A percentile compares a stretch with the other conserved stretches of the same genome.
Evolutionary conservation across 805 yeast species (phyloP).

Genomic region (Barnettozyma botsteinii): DNA sequence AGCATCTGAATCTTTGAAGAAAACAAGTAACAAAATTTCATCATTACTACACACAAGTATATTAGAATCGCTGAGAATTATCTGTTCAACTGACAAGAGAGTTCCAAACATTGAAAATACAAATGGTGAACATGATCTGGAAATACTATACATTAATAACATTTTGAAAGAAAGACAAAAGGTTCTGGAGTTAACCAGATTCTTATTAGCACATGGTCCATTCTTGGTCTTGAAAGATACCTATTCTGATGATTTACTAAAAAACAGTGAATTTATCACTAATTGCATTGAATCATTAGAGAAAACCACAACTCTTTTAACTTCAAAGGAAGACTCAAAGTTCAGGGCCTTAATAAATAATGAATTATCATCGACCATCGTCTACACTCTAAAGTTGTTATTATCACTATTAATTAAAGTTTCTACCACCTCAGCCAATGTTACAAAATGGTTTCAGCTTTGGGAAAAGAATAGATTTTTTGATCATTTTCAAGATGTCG

Average conservation of each 20-base stretch:
- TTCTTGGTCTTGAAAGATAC: slow-evolving; percentile 22
- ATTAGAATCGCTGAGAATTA: slow-evolving; percentile 44
- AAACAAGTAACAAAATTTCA: slow-evolving; percentile 37
- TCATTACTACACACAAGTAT: slow-evolving; percentile 34
- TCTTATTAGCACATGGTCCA: slow-evolving; percentile 23
- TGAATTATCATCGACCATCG: slow-evolving; percentile 32
- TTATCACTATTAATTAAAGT: slow-evolving; percentile 37
- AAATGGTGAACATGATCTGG: slow-evolving; percentile 9
- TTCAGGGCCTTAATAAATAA: slow-evolving; percentile 15
- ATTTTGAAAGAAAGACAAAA: slow-evolving; percentile 48
- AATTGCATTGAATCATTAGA: slow-evolving; percentile 19
- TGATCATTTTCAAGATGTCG: slow-evolving; percentile 10
- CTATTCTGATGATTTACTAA: slow-evolving; percentile 17
- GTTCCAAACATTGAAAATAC: slow-evolving; percentile 26
- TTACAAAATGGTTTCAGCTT: slow-evolving; percentile 50
- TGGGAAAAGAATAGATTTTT: slow-evolving; percentile 32
- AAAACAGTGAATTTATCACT: slow-evolving; percentile 21
- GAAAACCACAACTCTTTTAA: slow-evolving; percentile 1
- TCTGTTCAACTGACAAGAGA: slow-evolving; percentile 34
- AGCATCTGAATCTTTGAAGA: slow-evolving; percentile 29
- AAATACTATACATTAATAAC: slow-evolving; percentile 29
- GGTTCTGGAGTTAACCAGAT: slow-evolving; percentile 36
- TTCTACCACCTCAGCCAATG: slow-evolving; percentile 29
- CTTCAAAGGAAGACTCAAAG: slow-evolving; percentile 10
- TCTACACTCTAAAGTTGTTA: slow-evolving; percentile 33